Percentiles rank a stretch among this genome's conserved stretches.
Evolutionary conservation across 2,329 filamentous ascomycete species (phyloP).

Genomic region (Leptodontidium sp.): DNA sequence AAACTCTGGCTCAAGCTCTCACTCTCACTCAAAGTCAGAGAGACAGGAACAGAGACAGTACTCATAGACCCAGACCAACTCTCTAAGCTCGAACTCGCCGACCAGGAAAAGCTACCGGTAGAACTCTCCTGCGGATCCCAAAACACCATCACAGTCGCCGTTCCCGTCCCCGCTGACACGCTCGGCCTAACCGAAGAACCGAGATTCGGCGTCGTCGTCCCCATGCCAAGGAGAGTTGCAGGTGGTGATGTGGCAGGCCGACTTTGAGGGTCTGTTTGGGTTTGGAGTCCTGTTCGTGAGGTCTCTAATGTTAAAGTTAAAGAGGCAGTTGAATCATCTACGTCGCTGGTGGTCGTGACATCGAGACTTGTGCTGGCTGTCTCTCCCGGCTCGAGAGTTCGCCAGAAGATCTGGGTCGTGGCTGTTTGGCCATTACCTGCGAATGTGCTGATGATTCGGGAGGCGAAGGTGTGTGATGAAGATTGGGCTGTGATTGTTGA

Average conservation of each 20-base stretch:
- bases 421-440: not conserved
- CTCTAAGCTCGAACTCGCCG: too few relatives aligned
- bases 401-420: not conserved
- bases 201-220: not conserved
- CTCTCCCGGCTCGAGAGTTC: not conserved
- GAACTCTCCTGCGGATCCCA: not conserved
- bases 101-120: not conserved
- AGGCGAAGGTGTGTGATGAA: not conserved
- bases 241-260: not conserved
- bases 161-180: not conserved
- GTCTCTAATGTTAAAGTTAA: too few relatives aligned
- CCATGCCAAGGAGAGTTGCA: not conserved
- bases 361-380: not conserved
- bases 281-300: not conserved
- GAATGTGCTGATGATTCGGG: not conserved
- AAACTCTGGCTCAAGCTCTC: too few relatives aligned
- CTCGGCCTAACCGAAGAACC: not conserved
- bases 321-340: too few relatives aligned
- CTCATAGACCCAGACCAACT: not conserved
- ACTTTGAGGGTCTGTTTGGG: not conserved
- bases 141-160: not conserved
- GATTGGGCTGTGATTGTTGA: not conserved
- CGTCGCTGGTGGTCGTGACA: not conserved
- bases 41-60: too few relatives aligned
- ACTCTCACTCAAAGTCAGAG: not conserved